Base-by-base conservation (phyloP, 257 asterid genomes). In the Penstemon barbatus region DNA sequence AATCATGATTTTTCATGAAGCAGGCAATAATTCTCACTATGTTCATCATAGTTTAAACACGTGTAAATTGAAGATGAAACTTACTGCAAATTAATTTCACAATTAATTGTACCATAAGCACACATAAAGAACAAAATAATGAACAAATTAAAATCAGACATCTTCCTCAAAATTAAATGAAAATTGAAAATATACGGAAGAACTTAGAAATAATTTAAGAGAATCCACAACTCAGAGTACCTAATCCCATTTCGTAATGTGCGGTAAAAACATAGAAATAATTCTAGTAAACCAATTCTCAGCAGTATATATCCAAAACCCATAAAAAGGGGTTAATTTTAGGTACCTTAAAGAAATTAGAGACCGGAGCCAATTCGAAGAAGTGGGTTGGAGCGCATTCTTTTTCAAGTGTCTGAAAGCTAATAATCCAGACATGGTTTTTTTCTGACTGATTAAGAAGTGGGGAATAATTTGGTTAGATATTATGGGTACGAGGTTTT, bases 291-390 rank as follows among this genome's bases (percentile, higher is more conserved):
- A 56, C 55, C 41, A 66, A 33, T 12, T 33, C 18, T 37, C 39
- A 13, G 15, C 59, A 45, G 6, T 18, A 40, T 5, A 61, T 44
- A 56, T 1, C 8, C 63, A 66, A 38, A 56, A 19, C 39, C 61
- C 55, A 69, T 0, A 8, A 8, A n/a, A 53, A 55, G 38, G 6
- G 56, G 25, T 8, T 37, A 13, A n/a, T 62, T 6, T 56, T 33
- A 64, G 11, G n/a, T 73, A 88, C 96, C 92, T 84, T 0, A 79
- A 63, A 44, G 66, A 55, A 61, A 5, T 66, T 48, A 58, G 64
- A 19, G 75, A 55, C 50, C 7, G 67, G 57, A 77, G 40, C 70
- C 74, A 82, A 51, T 55, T 54, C 8, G 44, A 25, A 15, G 71
- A 19, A 65, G 67, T 80, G 8, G 43, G 54, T 45, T 55, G 82